A percentile compares a stretch with the other conserved stretches of the same genome.
phyloP scores from a whole-genome alignment of 2,329 filamentous ascomycete genomes.

The Apiospora rasikravindrae region DNA sequence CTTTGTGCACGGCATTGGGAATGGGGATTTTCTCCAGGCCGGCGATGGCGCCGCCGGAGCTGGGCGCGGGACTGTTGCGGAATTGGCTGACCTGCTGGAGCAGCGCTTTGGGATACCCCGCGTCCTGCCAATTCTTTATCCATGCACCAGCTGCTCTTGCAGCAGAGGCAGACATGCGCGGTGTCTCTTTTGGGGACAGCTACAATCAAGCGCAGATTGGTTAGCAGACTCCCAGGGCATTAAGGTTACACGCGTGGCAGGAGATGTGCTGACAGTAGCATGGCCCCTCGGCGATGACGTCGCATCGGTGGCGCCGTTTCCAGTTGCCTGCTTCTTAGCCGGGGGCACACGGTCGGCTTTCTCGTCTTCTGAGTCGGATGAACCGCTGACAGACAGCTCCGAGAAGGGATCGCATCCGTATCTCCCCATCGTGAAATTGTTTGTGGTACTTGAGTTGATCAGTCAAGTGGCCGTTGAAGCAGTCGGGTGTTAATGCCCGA shows the following conservation, averaged over 20 bases:
- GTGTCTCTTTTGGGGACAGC: neutral
- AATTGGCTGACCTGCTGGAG: slow-evolving; percentile 7
- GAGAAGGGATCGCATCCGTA: neutral
- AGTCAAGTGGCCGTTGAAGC: neutral
- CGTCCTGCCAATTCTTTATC: neutral
- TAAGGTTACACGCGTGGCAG: neutral
- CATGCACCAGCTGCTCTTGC: neutral
- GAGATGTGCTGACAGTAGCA: neutral
- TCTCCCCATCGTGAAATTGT: neutral
- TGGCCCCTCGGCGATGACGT: neutral
- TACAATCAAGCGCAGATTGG: neutral
- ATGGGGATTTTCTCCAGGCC: neutral
- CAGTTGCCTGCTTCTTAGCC: neutral
- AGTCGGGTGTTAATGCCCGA: neutral
- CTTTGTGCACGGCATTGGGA: slow-evolving; percentile 1
- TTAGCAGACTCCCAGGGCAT: too few species aligned
- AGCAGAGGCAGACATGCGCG: neutral
- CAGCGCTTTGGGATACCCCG: slow-evolving; percentile 1
- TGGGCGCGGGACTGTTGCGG: neutral
- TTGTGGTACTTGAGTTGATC: neutral
- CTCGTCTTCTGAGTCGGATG: neutral
- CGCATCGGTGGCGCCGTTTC: neutral
- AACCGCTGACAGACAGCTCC: neutral
- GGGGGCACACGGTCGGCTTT: neutral
- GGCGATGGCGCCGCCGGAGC: neutral